Conservation (phyloP, 2,329 filamentous ascomycete species). For the Chaetomium sp. region DNA sequence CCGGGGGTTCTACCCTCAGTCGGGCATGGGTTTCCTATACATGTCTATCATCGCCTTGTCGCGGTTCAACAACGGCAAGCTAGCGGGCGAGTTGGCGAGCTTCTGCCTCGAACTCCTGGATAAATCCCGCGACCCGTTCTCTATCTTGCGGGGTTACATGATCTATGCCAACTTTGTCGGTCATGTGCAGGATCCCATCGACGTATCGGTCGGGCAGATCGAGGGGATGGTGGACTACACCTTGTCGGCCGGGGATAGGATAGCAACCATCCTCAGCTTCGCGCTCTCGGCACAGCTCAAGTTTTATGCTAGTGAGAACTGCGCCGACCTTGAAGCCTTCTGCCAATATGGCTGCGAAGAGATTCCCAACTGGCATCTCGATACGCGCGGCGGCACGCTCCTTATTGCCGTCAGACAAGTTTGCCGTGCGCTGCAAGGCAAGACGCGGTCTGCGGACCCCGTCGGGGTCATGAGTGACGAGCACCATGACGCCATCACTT, state of each 20-base stretch:
- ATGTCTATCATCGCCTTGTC: constrained; percentile 67
- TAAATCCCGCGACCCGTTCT: constrained; percentile 64
- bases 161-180: constrained; percentile 70
- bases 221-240: constrained; percentile 69
- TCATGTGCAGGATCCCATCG: constrained; percentile 67
- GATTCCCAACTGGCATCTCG: constrained; percentile 69
- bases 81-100: constrained; percentile 66
- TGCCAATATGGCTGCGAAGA: constrained; percentile 74
- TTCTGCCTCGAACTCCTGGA: constrained; percentile 67
- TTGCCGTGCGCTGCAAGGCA: constrained; percentile 72
- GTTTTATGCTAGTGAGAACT: constrained; percentile 70
- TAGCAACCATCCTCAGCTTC: constrained; percentile 70
- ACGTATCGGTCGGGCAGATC: constrained; percentile 59
- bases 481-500: constrained; percentile 61
- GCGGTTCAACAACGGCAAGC: constrained; percentile 70
- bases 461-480: constrained; percentile 66
- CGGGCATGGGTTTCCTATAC: constrained; percentile 68
- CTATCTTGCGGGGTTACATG: constrained; percentile 68
- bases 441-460: constrained; percentile 59
- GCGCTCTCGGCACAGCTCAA: constrained; percentile 67
- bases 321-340: constrained; percentile 69
- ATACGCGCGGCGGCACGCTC: constrained; percentile 71
- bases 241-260: constrained; percentile 68
- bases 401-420: constrained; percentile 68
- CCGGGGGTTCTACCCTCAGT: constrained; percentile 68